Evolutionary conservation across 306 rosid species (phyloP), one percentile per base, ranked within the genome.

Genomic region (Quercus wislizeni): DNA sequence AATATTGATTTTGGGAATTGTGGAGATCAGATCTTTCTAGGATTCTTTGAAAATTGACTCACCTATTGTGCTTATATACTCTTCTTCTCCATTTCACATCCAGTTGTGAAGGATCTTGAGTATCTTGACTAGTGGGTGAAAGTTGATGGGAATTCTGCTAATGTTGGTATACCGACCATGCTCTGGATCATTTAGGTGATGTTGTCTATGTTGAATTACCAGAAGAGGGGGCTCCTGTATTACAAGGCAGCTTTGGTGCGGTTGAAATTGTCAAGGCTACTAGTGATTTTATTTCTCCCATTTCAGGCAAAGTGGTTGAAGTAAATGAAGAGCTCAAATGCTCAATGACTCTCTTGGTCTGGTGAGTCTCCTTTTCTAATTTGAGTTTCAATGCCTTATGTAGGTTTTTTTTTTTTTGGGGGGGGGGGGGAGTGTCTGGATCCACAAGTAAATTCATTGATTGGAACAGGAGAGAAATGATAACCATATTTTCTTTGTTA

Each of bases 221-320:
- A 2, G 99, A 92, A 68, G 90, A 90, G 27, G 98, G 99, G 54
- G 63, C 51, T 1, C 20, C 86, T 13, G 89, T 91, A 51, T 80
- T 78, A 51, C 93, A 95, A 69, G 99, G 59, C 55, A 69, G 91
- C 71, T 92, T 95, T 73, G 96, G 96, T 63, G 99, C 98, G 3
- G 97, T 95, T 54, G 99, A 95, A 85, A 95, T 98, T 62, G 98
- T 95, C 76, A 95, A 95, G 82, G 97, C 99, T 73, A 92, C 96
- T 11, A 95, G 98, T 80, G 99, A 95, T 30, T 2, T 30, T 30
- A 30, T 2, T 78, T 91, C 97, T 84, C 99, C 99, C 5, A 77
- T 95, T 73, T 92, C 99, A 0, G 98, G 99, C 25, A 86, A 91
- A 85, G 92, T 95, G 17, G 73, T 88, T 27, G 82, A 89, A 88